These are phyloP conservation scores for Aspergillus sp. DNA, from an alignment of 2,329 filamentous ascomycete species.

Conservation along the genomic window DNA sequence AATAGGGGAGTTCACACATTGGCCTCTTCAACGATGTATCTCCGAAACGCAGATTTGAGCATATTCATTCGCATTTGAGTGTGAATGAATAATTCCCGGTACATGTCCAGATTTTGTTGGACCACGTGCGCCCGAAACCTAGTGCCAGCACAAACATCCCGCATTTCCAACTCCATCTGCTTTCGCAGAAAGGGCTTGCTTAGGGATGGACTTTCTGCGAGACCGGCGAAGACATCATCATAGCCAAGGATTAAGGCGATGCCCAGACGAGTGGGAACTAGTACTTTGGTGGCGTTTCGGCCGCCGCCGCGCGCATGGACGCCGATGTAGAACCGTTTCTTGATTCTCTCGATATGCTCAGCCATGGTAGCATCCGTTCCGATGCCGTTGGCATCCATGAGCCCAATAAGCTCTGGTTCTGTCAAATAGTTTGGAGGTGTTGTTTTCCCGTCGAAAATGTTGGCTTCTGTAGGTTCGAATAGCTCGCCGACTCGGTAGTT, in stretches of 20 bases:
- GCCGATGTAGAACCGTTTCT: conserved; percentile 81
- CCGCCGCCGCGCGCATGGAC: conserved; percentile 56
- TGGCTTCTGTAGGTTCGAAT: conserved; percentile 85
- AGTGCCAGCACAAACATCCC: conserved; percentile 87
- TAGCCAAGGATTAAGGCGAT: conserved; percentile 92
- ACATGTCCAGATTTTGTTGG: conserved; percentile 80
- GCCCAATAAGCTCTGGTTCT: conserved; percentile 88
- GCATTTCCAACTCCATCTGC: conserved; percentile 98
- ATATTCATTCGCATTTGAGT: conserved; percentile 72
- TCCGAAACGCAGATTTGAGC: conserved; percentile 58
- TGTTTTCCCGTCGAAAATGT: conserved; percentile 90
- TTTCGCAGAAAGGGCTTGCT: conserved; percentile 95
- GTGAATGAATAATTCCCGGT: conserved; percentile 80
- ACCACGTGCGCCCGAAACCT: conserved; percentile 74
- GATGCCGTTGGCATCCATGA: conserved; percentile 99
- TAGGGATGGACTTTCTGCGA: conserved; percentile 62
- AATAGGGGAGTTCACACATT: conserved; percentile 14
- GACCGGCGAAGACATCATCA: conserved; percentile 89
- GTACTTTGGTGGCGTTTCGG: conserved; percentile 67
- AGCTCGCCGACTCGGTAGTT: conserved; percentile 74
- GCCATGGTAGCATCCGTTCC: conserved; percentile 99
- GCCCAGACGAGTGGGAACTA: conserved; percentile 88
- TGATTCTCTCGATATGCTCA: conserved; percentile 95
- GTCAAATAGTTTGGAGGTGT: conserved; percentile 82
- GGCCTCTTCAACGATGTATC: conserved; percentile 52